Evolutionary conservation across 225 moss, liverwort and hornwort genomes (phyloP).

Genomic region (Takakia lepidozioides): DNA sequence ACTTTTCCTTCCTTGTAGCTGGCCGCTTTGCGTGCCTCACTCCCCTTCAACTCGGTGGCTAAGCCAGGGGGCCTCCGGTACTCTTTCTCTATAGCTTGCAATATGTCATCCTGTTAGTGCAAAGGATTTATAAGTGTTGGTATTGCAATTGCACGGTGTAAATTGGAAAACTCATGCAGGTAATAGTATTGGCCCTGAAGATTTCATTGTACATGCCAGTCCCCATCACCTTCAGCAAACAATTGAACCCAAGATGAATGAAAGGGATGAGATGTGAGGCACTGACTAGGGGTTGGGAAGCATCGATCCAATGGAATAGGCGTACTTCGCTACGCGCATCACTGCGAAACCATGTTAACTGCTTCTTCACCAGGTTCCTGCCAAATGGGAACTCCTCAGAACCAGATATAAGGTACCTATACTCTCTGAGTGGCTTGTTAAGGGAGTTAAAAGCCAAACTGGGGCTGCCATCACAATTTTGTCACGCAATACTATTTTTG

Average conservation of each 20-base stretch:
- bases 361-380: slow-evolving; percentile 90
- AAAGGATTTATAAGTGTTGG: no score
- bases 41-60: slow-evolving; percentile 20
- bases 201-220: no score
- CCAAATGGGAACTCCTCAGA: no score
- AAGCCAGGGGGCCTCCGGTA: slow-evolving; percentile 20
- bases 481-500: background rate
- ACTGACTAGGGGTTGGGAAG: slow-evolving; percentile 50
- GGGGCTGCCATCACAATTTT: background rate
- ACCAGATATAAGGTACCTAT: no score
- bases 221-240: no score
- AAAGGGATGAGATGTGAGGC: background rate
- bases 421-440: no score
- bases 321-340: slow-evolving; percentile 60
- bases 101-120: slow-evolving; percentile 38
- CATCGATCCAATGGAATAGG: slow-evolving; percentile 70
- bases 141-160: no score
- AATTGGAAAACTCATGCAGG: no score
- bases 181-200: no score
- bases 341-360: slow-evolving; percentile 85
- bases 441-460: no score
- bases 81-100: slow-evolving; percentile 46
- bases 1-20: slow-evolving; percentile 49
- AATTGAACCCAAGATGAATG: background rate
- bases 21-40: slow-evolving; percentile 29